A percentile compares a stretch with the other conserved stretches of the same genome.
These are phyloP conservation scores for Scopulariopsis brevicaulis DNA, from an alignment of 2,329 filamentous ascomycete species.

Conservation along the genomic window DNA sequence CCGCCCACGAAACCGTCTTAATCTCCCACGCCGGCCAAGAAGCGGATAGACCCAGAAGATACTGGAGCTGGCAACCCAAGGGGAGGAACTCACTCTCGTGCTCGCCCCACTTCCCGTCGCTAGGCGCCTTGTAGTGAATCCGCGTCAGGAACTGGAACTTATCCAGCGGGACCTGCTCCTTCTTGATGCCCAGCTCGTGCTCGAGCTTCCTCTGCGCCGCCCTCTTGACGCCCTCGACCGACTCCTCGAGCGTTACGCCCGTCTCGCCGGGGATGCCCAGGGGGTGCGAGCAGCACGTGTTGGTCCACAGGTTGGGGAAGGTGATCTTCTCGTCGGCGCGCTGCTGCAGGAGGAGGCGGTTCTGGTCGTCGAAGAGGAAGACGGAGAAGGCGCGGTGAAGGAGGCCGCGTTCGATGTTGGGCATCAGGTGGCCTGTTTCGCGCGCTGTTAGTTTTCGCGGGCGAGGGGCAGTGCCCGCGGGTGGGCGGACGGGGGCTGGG, in stretches of 20 bases:
- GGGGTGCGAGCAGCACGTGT: slow-evolving; percentile 98
- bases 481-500: background rate
- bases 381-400: slow-evolving; percentile 96
- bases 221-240: slow-evolving; percentile 76
- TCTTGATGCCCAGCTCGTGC: slow-evolving; percentile 88
- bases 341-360: slow-evolving; percentile 89
- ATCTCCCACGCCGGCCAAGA: background rate
- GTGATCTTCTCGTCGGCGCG: slow-evolving; percentile 96
- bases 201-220: slow-evolving; percentile 89
- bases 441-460: background rate
- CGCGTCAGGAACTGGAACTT: slow-evolving; percentile 89
- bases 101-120: slow-evolving; percentile 96
- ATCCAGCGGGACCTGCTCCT: slow-evolving; percentile 78
- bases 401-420: slow-evolving; percentile 92
- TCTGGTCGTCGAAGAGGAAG: slow-evolving; percentile 92
- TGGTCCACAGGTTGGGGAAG: slow-evolving; percentile 99
- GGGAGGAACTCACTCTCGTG: slow-evolving; percentile 76
- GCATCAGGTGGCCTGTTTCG: slow-evolving; percentile 81
- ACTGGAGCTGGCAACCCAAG: background rate
- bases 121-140: slow-evolving; percentile 97
- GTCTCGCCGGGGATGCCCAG: slow-evolving; percentile 87
- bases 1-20: background rate
- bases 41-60: background rate
- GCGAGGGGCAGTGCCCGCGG: background rate
- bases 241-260: slow-evolving; percentile 67